Conservation (phyloP, 768 basidiomycete species). For the Auriculariales sp. region DNA sequence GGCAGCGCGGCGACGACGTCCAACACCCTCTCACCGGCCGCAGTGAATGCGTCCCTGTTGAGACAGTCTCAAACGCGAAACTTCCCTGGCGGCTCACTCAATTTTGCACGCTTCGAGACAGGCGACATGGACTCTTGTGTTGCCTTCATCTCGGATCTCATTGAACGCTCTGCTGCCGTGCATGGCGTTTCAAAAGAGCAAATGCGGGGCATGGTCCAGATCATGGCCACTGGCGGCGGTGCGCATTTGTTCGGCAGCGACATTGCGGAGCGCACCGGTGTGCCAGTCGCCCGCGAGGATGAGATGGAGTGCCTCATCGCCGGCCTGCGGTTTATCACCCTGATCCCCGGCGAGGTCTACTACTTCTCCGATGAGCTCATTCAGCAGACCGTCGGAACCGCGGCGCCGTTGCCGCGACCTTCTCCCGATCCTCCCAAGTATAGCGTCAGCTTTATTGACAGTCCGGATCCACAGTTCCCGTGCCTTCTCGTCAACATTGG, state of each 20-base stretch:
- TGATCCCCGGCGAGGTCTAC: constrained; percentile 95
- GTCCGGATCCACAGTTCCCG: constrained; percentile 78
- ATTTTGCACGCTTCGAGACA: constrained; percentile 96
- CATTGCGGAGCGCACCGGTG: constrained; percentile 55
- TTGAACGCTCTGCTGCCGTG: constrained; percentile 67
- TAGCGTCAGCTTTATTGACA: constrained; percentile 73
- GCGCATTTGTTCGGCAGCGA: constrained; percentile 88
- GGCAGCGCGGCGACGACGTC: constrained; percentile 8
- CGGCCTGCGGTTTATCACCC: constrained; percentile 88
- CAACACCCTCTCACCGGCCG: constrained; percentile 20
- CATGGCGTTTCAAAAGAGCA: constrained; percentile 81
- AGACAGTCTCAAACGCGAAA: constrained; percentile 56
- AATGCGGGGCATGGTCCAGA: constrained; percentile 87
- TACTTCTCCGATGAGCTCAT: constrained; percentile 98
- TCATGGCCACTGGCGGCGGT: constrained; percentile 96
- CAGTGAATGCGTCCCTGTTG: constrained; percentile 31
- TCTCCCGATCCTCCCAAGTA: constrained; percentile 83
- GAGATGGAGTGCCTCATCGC: constrained; percentile 99
- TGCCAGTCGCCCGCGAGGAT: constrained; percentile 83
- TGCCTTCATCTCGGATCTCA: constrained; percentile 73
- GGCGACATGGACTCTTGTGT: constrained; percentile 74
- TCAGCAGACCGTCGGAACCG: constrained; percentile 31
- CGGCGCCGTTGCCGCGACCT: constrained; percentile 57
- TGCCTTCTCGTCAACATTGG: constrained; percentile 97
- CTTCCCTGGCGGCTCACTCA: constrained; percentile 91